A percentile compares a stretch with the other conserved stretches of the same genome.
These are phyloP conservation scores for Coemansia sp. DNA, from an alignment of 192 early-diverging fungal genomes.

Conservation along the genomic window DNA sequence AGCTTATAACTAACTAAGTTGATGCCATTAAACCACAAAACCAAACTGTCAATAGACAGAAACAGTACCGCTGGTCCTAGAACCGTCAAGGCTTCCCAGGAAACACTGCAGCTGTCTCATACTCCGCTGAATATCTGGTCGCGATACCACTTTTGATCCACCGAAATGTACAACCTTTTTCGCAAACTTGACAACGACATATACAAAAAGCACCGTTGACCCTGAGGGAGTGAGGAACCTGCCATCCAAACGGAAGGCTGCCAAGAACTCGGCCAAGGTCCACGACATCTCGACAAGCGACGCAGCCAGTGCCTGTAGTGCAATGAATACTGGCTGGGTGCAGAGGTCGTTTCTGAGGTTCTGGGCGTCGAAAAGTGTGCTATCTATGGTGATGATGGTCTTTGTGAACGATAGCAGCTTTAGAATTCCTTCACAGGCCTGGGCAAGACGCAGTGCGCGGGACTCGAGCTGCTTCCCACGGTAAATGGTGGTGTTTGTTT, in stretches of 20 bases:
- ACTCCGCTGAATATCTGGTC: conserved; percentile 4
- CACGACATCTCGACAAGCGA: conserved; percentile 50
- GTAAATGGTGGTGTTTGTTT: not conserved
- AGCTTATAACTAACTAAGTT: no score
- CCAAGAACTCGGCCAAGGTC: conserved; percentile 35
- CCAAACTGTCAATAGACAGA: not conserved
- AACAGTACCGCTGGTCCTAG: not conserved
- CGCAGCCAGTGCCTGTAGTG: conserved; percentile 30
- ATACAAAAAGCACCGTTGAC: conserved; percentile 27
- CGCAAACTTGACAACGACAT: conserved; percentile 35
- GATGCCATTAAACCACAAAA: no score
- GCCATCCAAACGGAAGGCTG: conserved; percentile 27
- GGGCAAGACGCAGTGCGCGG: conserved; percentile 39
- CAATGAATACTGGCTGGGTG: not conserved
- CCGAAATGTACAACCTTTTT: conserved; percentile 35
- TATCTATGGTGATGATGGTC: conserved; percentile 14
- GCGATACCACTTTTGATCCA: not conserved
- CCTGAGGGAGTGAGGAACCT: conserved; percentile 27
- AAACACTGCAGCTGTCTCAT: conserved; percentile 32
- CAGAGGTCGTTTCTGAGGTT: not conserved
- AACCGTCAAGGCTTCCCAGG: conserved; percentile 7
- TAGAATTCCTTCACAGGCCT: conserved; percentile 28
- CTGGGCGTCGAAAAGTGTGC: conserved; percentile 6
- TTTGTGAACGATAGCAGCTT: conserved; percentile 33
- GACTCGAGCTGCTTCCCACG: conserved; percentile 35